Conservation (phyloP, 495 filamentous ascomycete genomes). For the Aspergillus baeticus region DNA sequence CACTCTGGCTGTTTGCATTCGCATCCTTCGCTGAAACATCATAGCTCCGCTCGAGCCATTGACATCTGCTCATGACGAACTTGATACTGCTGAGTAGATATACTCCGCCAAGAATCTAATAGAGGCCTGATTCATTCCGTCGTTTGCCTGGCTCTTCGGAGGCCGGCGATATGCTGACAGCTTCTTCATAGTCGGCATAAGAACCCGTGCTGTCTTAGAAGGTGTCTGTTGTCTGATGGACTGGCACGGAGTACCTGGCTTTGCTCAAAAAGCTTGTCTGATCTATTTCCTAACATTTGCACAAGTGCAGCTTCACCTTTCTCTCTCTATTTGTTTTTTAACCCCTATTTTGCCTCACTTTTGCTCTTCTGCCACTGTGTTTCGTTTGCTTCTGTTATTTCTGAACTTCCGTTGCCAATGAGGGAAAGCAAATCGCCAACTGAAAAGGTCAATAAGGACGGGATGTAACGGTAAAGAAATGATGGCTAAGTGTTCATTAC, state of each 20-base stretch:
- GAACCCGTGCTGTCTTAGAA: background rate
- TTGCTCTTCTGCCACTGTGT: slow-evolving; percentile 3
- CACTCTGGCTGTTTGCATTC: background rate
- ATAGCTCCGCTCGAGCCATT: slow-evolving; percentile 66
- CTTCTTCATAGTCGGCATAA: background rate
- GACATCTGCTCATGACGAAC: slow-evolving; percentile 86
- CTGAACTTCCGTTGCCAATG: background rate
- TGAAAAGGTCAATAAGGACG: background rate
- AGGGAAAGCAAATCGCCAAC: slow-evolving; percentile 3
- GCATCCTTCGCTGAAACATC: slow-evolving; percentile 4
- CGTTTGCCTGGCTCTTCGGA: background rate
- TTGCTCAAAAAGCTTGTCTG: slow-evolving; percentile 6
- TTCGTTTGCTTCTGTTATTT: background rate
- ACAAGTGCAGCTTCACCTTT: background rate
- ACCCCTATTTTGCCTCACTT: background rate
- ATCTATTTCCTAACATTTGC: background rate
- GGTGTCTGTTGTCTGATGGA: background rate
- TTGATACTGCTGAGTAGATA: slow-evolving; percentile 91
- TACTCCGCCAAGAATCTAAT: slow-evolving; percentile 16
- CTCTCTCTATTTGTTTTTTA: background rate
- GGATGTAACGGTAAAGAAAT: slow-evolving; percentile 1
- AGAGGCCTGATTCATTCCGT: background rate
- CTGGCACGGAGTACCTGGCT: background rate
- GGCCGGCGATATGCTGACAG: slow-evolving; percentile 2
- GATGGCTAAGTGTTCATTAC: slow-evolving; percentile 13